Conservation (phyloP, 305 asterid species). For the Andrographis paniculata region DNA sequence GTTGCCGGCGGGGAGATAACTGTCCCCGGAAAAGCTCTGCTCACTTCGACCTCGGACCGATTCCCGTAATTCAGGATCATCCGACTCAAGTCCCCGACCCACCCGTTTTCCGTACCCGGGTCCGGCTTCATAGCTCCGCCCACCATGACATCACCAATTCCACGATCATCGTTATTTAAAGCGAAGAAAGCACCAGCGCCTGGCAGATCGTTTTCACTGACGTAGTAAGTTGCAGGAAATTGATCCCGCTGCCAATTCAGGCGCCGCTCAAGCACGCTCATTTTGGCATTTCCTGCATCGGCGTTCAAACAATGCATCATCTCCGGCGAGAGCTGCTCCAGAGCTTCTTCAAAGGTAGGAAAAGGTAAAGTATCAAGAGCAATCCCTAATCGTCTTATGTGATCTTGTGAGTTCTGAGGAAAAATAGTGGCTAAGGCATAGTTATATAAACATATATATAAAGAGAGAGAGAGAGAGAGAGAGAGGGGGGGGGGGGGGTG, state of each 20-base stretch:
- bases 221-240: conserved; percentile 24
- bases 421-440: conserved; percentile 19
- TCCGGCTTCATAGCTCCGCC: conserved; percentile 44
- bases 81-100: conserved; percentile 18
- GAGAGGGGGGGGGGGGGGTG: conserved; percentile 5
- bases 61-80: conserved; percentile 21
- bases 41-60: conserved; percentile 25
- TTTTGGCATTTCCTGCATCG: too few relatives aligned
- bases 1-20: conserved; percentile 49
- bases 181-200: conserved; percentile 14
- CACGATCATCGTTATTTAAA: conserved; percentile 26
- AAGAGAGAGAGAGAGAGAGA: neutral
- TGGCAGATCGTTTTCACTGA: conserved; percentile 23
- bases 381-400: neutral
- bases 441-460: conserved; percentile 6
- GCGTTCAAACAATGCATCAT: conserved; percentile 49
- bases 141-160: conserved; percentile 28
- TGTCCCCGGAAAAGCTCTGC: conserved; percentile 39
- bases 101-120: conserved; percentile 29
- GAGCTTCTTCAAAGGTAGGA: too few relatives aligned
- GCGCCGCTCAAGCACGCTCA: too few relatives aligned
- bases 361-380: neutral
- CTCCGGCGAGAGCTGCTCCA: conserved; percentile 22
- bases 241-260: too few relatives aligned
- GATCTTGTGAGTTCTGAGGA: conserved; percentile 7